Evolutionary conservation across 257 asterid genomes (phyloP), one percentile per base, ranked within the genome.

Genomic region (Paraleonurus japonicus): DNA sequence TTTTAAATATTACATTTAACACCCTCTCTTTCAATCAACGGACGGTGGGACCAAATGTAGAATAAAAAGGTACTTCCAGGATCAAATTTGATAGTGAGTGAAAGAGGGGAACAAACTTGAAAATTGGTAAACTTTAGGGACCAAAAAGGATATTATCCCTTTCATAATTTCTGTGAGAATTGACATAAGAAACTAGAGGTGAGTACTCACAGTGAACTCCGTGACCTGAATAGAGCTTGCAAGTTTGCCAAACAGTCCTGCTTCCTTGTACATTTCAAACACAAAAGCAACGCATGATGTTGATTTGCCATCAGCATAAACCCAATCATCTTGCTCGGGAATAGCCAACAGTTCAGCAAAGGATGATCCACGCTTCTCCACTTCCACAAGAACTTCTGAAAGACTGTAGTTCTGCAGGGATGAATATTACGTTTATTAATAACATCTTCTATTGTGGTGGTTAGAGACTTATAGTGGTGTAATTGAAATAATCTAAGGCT

Each of bases 251-350:
- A 95, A 88, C 72, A 95, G 59, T 70, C 99, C 98, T 9, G 95
- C 97, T 77, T 69, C 95, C 81, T 95, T 95, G 87, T 95, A 95
- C 78, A 95, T 62, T 76, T 91, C 97, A 47, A 89, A 87, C 81
- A 95, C 88, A 65, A 79, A 95, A 67, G 98, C 98, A 71, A 95
- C 89, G 61, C 99, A 91, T 6, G 99, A 91, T 24, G 96, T 57
- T 26, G 99, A 95, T 71, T 85, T 89, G 20, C 99, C 99, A 76
- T 95, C 98, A n/a, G 65, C 84, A 15, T 95, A 95, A 12, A 83
- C 89, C 99, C 99, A 95, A 67, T 85, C 75, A 80, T 95, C 99
- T 72, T 78, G 86, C 76, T 95, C 99, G 1, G 99, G 97, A 80
- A 92, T 50, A 35, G 96, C 85, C 84, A 95, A 80, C 69, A 95